A percentile compares a stretch with the other conserved stretches of the same genome.
Evolutionary conservation across 257 asterid genomes (phyloP).

Genomic region (Salvia miltiorrhiza): DNA sequence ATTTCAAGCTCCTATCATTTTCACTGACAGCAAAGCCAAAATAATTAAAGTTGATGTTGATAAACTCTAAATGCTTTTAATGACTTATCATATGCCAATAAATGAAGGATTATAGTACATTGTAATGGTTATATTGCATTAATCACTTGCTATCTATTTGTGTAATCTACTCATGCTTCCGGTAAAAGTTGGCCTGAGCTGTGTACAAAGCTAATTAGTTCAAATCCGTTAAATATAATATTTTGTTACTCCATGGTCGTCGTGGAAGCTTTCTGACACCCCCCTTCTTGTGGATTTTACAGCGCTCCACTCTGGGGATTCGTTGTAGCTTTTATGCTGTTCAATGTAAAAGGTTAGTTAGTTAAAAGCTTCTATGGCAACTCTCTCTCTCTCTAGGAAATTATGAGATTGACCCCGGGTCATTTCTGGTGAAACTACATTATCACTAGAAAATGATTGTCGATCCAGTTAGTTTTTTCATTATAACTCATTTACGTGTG

Average conservation of each 20-base stretch:
- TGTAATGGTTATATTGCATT: background rate
- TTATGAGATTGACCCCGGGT: background rate
- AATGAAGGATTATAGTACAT: background rate
- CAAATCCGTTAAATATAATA: background rate
- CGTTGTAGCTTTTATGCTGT: slow-evolving; percentile 93
- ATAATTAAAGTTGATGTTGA: background rate
- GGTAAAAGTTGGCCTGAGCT: background rate
- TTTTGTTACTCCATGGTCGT: background rate
- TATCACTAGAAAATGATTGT: background rate
- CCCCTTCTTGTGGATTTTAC: slow-evolving; percentile 24
- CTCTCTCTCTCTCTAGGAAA: background rate
- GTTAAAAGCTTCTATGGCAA: background rate
- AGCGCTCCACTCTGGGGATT: slow-evolving; percentile 99
- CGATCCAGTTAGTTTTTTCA: background rate
- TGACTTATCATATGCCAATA: background rate
- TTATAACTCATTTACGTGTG: background rate
- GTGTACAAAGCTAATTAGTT: background rate
- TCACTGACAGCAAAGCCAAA: background rate
- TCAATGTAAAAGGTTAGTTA: slow-evolving; percentile 70
- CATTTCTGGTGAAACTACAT: background rate
- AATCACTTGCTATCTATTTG: too few relatives aligned
- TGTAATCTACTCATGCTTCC: too few relatives aligned
- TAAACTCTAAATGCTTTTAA: background rate
- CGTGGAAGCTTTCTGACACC: slow-evolving; percentile 22
- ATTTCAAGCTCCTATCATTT: slow-evolving; percentile 2